These are phyloP conservation scores for Geotrichum carabidarum DNA, from an alignment of 1,139 yeast species.

Conservation along the genomic window DNA sequence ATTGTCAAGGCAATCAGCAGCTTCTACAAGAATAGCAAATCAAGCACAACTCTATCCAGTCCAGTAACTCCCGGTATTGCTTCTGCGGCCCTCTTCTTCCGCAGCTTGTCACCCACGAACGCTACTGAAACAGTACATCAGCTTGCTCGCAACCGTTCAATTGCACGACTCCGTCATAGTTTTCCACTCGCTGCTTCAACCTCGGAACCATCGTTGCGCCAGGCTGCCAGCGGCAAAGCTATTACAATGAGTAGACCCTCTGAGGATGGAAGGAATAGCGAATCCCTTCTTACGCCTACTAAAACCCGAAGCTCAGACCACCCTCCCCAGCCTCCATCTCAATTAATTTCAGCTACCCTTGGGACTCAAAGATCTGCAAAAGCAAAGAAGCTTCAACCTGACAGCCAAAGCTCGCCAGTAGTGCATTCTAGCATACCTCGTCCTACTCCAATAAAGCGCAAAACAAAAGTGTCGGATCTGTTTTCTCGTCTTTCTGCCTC, in stretches of 20 bases:
- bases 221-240: not conserved
- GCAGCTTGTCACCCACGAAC: slow-evolving; percentile 1
- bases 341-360: not conserved
- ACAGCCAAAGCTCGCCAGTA: not conserved
- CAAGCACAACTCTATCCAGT: not conserved
- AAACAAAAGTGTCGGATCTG: slow-evolving; percentile 27
- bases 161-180: not conserved
- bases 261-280: not conserved
- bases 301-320: not conserved
- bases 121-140: not conserved
- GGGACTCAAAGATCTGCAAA: not conserved
- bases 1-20: not conserved
- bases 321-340: slow-evolving; percentile 5
- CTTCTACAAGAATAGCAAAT: not conserved
- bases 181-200: not conserved
- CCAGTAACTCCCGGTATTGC: not conserved
- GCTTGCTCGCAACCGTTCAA: not conserved
- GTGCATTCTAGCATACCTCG: slow-evolving; percentile 6
- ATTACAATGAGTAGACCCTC: not conserved
- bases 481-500: slow-evolving; percentile 29
- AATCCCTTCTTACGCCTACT: too few relatives aligned
- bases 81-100: slow-evolving; percentile 4
- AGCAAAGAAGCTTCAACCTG: not conserved
- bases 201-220: not conserved
- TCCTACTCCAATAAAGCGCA: slow-evolving; percentile 11